phyloP scores from a whole-genome alignment of 345 rosid species.

The Bretschneidera sinensis region DNA sequence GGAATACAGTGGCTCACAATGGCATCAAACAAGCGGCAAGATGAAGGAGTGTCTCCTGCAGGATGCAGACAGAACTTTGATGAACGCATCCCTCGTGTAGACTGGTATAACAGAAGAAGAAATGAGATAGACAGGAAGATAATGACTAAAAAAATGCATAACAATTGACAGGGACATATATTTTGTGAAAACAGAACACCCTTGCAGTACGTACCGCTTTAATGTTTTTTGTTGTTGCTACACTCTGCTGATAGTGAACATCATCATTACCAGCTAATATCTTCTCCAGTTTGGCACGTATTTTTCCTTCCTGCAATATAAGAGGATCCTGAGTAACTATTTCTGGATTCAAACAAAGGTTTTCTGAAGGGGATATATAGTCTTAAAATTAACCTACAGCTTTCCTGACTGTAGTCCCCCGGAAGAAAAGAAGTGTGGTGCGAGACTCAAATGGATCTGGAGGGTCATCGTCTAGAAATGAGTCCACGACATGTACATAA shows the following conservation, averaged over 20 bases:
- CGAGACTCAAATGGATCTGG: conserved; percentile 70
- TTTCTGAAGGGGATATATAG: conserved; percentile 4
- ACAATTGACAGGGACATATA: neutral
- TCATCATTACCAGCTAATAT: conserved; percentile 58
- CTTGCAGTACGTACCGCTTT: conserved; percentile 47
- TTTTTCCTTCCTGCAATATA: conserved; percentile 69
- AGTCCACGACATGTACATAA: conserved; percentile 85
- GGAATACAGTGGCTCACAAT: conserved; percentile 89
- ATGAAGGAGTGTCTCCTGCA: conserved; percentile 93
- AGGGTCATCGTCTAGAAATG: conserved; percentile 46
- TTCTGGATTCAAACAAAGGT: conserved; percentile 6
- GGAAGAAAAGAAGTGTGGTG: conserved; percentile 75
- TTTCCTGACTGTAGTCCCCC: conserved; percentile 88
- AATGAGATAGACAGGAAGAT: conserved; percentile 5
- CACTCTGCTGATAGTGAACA: conserved; percentile 61
- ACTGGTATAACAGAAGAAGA: conserved; percentile 34
- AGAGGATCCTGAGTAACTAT: conserved; percentile 3
- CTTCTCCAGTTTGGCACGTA: conserved; percentile 69
- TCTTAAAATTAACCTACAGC: conserved; percentile 40
- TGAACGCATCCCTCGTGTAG: conserved; percentile 76
- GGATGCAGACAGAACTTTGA: conserved; percentile 90
- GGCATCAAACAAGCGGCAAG: conserved; percentile 84
- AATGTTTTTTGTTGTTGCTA: conserved; percentile 64
- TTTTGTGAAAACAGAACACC: no score
- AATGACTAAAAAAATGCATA: neutral